These are phyloP conservation scores for Seiridium unicorne DNA, from an alignment of 2,329 filamentous ascomycete species.

Conservation along the genomic window DNA sequence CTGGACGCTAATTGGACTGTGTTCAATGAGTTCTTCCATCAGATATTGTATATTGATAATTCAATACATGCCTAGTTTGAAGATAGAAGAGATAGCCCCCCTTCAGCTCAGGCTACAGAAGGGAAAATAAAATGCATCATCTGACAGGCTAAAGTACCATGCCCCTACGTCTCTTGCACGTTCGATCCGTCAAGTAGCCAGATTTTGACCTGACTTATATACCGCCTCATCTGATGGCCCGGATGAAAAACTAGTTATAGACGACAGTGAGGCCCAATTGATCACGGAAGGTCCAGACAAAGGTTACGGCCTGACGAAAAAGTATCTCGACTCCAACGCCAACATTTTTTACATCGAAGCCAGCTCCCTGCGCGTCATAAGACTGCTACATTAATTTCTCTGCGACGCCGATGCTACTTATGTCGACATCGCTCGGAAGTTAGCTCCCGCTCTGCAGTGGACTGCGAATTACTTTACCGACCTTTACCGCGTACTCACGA, in stretches of 20 bases:
- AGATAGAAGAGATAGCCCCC: no score
- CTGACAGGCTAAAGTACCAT: no score
- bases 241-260: not conserved
- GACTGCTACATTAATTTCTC: constrained; percentile 22
- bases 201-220: not conserved
- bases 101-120: no score
- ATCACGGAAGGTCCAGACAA: not conserved
- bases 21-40: no score
- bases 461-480: constrained; percentile 18
- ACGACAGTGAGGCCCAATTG: not conserved
- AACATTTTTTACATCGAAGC: not conserved
- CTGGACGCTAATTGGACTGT: no score
- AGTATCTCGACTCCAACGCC: not conserved
- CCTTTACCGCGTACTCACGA: constrained; percentile 22
- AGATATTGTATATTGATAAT: no score
- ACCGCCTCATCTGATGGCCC: not conserved
- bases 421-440: constrained; percentile 27
- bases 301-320: not conserved
- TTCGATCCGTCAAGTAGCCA: no score
- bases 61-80: no score
- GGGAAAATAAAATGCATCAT: no score
- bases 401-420: constrained; percentile 23
- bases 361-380: constrained; percentile 18
- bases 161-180: no score
- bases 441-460: constrained; percentile 14